Conservation (phyloP, 208 protist genomes). For the Trypanosoma caninum region DNA sequence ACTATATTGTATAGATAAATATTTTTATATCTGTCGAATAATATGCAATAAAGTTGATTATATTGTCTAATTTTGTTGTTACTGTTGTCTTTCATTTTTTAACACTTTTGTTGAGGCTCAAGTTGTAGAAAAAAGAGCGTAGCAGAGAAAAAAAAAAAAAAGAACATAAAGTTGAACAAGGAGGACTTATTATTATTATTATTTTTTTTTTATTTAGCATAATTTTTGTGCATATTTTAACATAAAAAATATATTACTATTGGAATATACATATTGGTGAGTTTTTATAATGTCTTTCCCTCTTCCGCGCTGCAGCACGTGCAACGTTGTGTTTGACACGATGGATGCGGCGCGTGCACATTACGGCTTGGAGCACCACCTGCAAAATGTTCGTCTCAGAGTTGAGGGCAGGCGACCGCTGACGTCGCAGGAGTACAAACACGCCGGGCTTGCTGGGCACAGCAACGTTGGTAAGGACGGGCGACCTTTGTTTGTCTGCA, state of each 20-base stretch:
- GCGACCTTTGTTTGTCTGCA: slow-evolving; percentile 73
- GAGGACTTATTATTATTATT: too few species aligned
- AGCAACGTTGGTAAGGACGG: slow-evolving; percentile 31
- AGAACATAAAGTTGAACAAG: too few species aligned
- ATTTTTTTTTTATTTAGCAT: too few species aligned
- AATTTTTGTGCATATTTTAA: too few species aligned
- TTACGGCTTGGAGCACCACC: slow-evolving; percentile 78
- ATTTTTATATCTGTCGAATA: too few species aligned
- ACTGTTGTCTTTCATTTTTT: too few species aligned
- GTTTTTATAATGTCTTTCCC: slow-evolving; percentile 5
- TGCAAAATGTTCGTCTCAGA: slow-evolving; percentile 80
- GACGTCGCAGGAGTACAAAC: slow-evolving; percentile 54
- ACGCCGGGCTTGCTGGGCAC: slow-evolving; percentile 22
- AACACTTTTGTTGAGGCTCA: too few species aligned
- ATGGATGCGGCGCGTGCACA: slow-evolving; percentile 54
- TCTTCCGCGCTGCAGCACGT: slow-evolving; percentile 74
- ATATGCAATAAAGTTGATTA: too few species aligned
- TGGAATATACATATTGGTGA: neutral
- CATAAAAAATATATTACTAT: neutral
- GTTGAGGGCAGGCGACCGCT: slow-evolving; percentile 78
- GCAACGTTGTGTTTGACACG: slow-evolving; percentile 53
- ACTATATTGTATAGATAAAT: too few species aligned
- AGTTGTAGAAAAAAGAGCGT: too few species aligned
- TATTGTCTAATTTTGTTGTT: too few species aligned
- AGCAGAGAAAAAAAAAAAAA: too few species aligned